Evolutionary conservation across 257 asterid genomes (phyloP).

Genomic region (Handroanthus guayacan): DNA sequence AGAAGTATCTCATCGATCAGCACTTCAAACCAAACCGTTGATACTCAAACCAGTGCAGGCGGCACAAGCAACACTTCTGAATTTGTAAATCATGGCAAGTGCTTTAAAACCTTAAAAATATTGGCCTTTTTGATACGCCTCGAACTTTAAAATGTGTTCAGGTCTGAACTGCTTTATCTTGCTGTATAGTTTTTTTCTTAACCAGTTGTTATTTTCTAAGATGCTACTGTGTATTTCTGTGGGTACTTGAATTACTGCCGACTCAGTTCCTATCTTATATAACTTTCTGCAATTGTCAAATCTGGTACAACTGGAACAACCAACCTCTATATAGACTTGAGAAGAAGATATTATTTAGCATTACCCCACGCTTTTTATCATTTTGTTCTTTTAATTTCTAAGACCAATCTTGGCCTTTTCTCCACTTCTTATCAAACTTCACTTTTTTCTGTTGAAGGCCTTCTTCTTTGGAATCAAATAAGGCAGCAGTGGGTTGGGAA

Average conservation of each 20-base stretch:
- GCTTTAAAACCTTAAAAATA: conserved; percentile 18
- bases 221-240: background rate
- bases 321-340: background rate
- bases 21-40: conserved; percentile 72
- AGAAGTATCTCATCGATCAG: conserved; percentile 87
- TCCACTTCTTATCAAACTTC: background rate
- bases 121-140: background rate
- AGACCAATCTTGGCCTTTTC: conserved; percentile 6
- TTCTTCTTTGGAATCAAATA: conserved; percentile 88
- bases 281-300: background rate
- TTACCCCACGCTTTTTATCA: background rate
- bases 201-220: background rate
- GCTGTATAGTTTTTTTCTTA: background rate
- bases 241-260: background rate
- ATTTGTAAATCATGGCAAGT: conserved; percentile 86
- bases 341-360: background rate
- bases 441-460: conserved; percentile 54
- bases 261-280: background rate
- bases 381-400: background rate
- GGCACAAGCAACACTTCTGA: conserved; percentile 71
- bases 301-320: background rate
- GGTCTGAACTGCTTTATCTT: background rate
- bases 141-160: background rate
- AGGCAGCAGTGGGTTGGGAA: conserved; percentile 89
- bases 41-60: conserved; percentile 61